These are phyloP conservation scores for Limnanthes douglasii DNA, from an alignment of 345 rosid species.

Conservation along the genomic window DNA sequence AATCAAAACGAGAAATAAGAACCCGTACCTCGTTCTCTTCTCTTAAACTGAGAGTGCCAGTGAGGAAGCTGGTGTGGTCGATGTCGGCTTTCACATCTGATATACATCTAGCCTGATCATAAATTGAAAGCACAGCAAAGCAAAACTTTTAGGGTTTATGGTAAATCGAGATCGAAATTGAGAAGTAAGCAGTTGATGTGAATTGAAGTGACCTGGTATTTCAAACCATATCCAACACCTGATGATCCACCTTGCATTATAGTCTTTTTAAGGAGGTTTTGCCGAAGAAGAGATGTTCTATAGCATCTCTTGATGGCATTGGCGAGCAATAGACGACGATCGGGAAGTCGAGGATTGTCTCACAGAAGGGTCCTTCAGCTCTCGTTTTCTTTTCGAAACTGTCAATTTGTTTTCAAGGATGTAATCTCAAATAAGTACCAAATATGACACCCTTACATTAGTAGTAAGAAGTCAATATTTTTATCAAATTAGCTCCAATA, in stretches of 20 bases:
- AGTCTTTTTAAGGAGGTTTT: slow-evolving; percentile 8
- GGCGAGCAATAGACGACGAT: too few species aligned
- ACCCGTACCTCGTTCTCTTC: slow-evolving; percentile 80
- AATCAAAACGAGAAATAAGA: not conserved
- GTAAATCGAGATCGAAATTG: not conserved
- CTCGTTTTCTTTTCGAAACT: too few species aligned
- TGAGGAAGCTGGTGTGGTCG: slow-evolving; percentile 87
- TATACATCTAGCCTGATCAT: slow-evolving; percentile 72
- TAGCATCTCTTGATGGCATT: too few species aligned
- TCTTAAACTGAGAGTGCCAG: slow-evolving; percentile 81
- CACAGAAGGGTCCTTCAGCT: too few species aligned
- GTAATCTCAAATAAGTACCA: too few species aligned
- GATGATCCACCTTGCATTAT: slow-evolving; percentile 84
- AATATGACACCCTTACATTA: too few species aligned
- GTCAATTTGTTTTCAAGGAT: too few species aligned
- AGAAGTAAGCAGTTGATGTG: not conserved
- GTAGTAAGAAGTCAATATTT: too few species aligned
- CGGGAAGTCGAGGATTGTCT: too few species aligned
- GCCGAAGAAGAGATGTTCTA: too few species aligned
- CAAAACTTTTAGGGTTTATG: not conserved
- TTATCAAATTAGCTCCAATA: too few species aligned
- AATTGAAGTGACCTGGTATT: slow-evolving; percentile 47
- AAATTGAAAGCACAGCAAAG: not conserved
- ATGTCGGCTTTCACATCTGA: slow-evolving; percentile 90
- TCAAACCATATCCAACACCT: slow-evolving; percentile 82